Percentiles rank a stretch among this genome's conserved stretches.
Conservation (phyloP, 1,139 yeast species). For the Saccharomyces hybrid region DNA sequence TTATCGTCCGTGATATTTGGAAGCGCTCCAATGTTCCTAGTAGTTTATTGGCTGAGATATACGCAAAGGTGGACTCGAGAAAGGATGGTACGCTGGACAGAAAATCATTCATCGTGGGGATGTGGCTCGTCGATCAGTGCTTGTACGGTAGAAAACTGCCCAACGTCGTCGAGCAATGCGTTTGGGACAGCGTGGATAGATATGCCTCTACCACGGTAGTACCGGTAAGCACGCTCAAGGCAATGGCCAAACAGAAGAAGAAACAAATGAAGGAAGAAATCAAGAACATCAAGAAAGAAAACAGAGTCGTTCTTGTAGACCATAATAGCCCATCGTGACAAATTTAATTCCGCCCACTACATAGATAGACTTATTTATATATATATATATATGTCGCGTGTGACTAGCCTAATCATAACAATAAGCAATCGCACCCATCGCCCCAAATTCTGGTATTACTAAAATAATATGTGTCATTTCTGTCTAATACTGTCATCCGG, state of each 20-base stretch:
- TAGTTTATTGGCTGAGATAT: conserved; percentile 56
- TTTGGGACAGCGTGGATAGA: conserved; percentile 61
- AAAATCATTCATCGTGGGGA: conserved; percentile 80
- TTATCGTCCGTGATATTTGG: conserved; percentile 78
- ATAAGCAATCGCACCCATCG: background rate
- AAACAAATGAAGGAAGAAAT: conserved; percentile 29
- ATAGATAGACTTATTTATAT: background rate
- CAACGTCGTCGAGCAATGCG: conserved; percentile 44
- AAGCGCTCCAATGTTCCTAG: conserved; percentile 61
- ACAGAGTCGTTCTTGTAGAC: conserved; percentile 7
- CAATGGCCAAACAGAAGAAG: conserved; percentile 24
- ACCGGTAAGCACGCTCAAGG: conserved; percentile 16
- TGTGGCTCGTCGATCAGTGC: conserved; percentile 94
- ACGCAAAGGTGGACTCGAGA: conserved; percentile 73
- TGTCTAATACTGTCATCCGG: background rate
- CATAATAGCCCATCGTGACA: conserved; percentile 5
- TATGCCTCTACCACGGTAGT: conserved; percentile 27
- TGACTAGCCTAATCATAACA: background rate
- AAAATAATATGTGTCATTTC: background rate
- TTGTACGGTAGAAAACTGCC: conserved; percentile 88
- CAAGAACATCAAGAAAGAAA: conserved; percentile 27
- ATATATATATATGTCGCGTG: background rate
- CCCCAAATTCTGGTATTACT: no score
- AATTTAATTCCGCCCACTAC: background rate
- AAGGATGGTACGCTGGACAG: conserved; percentile 71